Base-by-base conservation (phyloP, 2,329 filamentous ascomycete species). In the Knufia petricola region DNA sequence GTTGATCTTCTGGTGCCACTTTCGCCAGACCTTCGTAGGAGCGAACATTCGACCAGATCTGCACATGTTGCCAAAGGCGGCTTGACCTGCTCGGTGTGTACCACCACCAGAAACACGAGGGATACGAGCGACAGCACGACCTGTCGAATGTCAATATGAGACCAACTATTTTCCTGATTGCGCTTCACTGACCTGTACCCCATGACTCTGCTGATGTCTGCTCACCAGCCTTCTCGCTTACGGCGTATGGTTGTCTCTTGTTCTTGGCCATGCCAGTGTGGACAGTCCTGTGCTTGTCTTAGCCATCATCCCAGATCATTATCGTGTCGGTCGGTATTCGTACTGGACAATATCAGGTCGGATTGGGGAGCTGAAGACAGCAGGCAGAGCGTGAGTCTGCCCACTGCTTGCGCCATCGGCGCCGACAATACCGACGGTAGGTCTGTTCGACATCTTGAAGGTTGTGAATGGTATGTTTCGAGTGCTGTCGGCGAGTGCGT, bases 1-100 rank as follows among this genome's bases (percentile, higher is more conserved):
- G 82, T 94, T 95, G 82, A 98, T 82, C 88, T 96, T 96, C 80
- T 95, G 81, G 81, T 98, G 92, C 94, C 92, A 98, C 81, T 95
- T 95, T 73, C 92, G 82, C 94, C 92, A 98, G 78, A 95, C 85
- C 85, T 98, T 98, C 76, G 92, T 98, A 62, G 92, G 92, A 64
- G 92, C 92, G 78, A 98, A 98, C 92, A 98, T 98, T 78, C 92
- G 92, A 79, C 94, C 92, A 70, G 90, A 95, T 73, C 92, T 89
- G 79, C 92, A 98, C 88, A 90, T 88, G 86, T 98, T 98, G 87
- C 92, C 92, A 75, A 96, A 98, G 64, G 92, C 92, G 74, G 92
- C 92, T 81, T 98, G 92, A 79, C 92, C 92, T 69, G 92, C 92
- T 81, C 92, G 90, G 84, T 98, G 92, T 72, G 92, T 98, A 87